Percentiles rank a stretch among this genome's conserved stretches.
Conservation (phyloP, 1,284 basidiomycete species). For the Clitocybe nebularis region DNA sequence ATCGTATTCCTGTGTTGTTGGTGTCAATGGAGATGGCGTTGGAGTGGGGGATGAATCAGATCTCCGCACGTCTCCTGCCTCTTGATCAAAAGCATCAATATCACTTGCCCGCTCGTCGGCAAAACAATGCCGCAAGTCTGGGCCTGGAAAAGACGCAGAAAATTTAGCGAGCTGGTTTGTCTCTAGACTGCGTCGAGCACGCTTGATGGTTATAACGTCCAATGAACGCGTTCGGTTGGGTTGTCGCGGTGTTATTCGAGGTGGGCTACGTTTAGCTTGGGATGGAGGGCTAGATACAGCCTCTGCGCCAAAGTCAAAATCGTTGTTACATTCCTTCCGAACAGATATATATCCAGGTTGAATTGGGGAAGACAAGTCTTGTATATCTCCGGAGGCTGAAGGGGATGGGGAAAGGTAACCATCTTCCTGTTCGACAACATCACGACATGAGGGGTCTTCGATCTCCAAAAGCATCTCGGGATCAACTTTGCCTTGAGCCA, state of each 20-base stretch:
- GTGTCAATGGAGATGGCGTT: conserved; percentile 23
- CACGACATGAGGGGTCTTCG: conserved; percentile 31
- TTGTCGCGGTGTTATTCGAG: conserved; percentile 4
- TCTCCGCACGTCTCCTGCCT: conserved; percentile 9
- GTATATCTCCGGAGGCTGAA: conserved; percentile 47
- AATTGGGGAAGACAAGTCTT: conserved; percentile 63
- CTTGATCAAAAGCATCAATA: conserved; percentile 36
- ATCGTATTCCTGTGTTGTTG: conserved; percentile 13
- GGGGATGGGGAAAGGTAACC: conserved; percentile 70
- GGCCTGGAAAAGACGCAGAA: conserved; percentile 13
- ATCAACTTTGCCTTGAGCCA: conserved; percentile 31
- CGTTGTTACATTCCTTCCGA: conserved; percentile 14
- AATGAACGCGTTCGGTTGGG: conserved; percentile 15
- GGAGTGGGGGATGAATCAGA: conserved; percentile 21
- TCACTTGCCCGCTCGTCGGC: conserved; percentile 39
- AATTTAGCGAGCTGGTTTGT: conserved; percentile 1
- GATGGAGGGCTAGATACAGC: conserved; percentile 58
- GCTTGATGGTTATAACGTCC: conserved; percentile 8
- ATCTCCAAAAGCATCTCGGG: conserved; percentile 30
- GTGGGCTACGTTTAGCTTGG: conserved; percentile 17
- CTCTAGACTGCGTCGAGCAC: not conserved
- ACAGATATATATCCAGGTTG: conserved; percentile 22
- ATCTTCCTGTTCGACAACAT: conserved; percentile 63
- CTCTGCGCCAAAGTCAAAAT: conserved; percentile 51
- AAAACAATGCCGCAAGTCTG: conserved; percentile 18